These are phyloP conservation scores for Acacia crassicarpa DNA, from an alignment of 306 rosid genomes.

Conservation along the genomic window DNA sequence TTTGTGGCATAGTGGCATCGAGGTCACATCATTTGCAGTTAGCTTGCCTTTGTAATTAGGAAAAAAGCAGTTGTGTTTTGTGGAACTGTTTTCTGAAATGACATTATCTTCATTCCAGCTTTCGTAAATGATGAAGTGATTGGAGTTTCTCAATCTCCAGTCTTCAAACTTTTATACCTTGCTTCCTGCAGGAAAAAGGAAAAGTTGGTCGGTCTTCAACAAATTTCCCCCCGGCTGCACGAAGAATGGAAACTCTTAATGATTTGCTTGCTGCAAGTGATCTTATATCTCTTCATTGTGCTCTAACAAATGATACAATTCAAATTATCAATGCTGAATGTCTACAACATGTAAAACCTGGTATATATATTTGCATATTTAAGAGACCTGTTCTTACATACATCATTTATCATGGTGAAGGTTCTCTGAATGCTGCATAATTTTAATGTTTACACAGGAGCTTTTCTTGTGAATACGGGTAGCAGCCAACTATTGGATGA, in stretches of 20 bases:
- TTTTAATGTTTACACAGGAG: conserved; percentile 51
- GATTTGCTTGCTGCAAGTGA: conserved; percentile 98
- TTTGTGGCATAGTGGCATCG: not conserved
- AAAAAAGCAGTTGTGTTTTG: not conserved
- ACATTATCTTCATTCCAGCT: not conserved
- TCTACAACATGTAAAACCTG: conserved; percentile 93
- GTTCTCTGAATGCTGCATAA: conserved; percentile 12
- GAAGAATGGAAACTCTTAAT: conserved; percentile 97
- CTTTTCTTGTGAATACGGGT: conserved; percentile 93
- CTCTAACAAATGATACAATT: conserved; percentile 86
- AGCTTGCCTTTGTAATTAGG: not conserved
- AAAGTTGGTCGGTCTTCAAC: conserved; percentile 19
- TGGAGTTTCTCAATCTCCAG: not conserved
- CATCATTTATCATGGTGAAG: conserved; percentile 1
- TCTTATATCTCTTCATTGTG: conserved; percentile 92
- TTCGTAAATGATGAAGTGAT: not conserved
- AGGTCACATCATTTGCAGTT: not conserved
- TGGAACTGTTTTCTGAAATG: not conserved
- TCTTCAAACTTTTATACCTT: conserved; percentile 4
- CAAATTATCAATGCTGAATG: conserved; percentile 89
- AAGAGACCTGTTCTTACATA: conserved; percentile 6
- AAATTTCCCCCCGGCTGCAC: conserved; percentile 83
- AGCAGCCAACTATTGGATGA: conserved; percentile 97
- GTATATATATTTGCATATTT: conserved; percentile 36
- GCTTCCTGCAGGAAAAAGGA: conserved; percentile 56